Conservation (phyloP, 768 basidiomycete genomes). For the Suillus hirtellus region DNA sequence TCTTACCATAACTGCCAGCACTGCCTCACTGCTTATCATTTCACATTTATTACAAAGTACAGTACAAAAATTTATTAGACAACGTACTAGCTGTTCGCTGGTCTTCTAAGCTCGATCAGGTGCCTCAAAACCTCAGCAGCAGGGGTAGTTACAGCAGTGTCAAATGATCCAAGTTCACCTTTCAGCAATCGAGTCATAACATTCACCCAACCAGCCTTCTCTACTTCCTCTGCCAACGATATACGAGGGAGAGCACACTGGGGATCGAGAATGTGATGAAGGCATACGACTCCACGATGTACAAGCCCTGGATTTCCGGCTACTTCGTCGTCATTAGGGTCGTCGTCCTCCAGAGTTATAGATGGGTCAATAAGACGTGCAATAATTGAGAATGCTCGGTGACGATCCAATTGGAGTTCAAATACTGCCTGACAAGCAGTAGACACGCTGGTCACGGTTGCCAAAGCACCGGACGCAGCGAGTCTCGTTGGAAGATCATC, state of each 20-base stretch:
- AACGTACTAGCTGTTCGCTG: neutral
- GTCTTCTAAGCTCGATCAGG: slow-evolving; percentile 29
- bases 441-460: slow-evolving; percentile 67
- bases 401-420: slow-evolving; percentile 62
- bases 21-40: neutral
- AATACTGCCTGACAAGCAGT: slow-evolving; percentile 62
- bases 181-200: slow-evolving; percentile 55
- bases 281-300: slow-evolving; percentile 78
- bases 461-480: slow-evolving; percentile 90
- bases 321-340: slow-evolving; percentile 35
- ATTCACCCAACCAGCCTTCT: slow-evolving; percentile 50
- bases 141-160: slow-evolving; percentile 44
- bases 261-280: slow-evolving; percentile 60
- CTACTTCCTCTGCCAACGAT: slow-evolving; percentile 51
- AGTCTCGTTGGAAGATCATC: slow-evolving; percentile 82
- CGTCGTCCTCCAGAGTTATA: slow-evolving; percentile 33
- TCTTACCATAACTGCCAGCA: neutral
- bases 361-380: slow-evolving; percentile 67
- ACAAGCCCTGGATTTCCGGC: slow-evolving; percentile 60
- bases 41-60: neutral
- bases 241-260: slow-evolving; percentile 39
- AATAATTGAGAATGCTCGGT: slow-evolving; percentile 64
- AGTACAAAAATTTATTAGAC: neutral
- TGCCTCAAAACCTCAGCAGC: slow-evolving; percentile 53
- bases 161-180: slow-evolving; percentile 35